Percentiles rank a stretch among this genome's conserved stretches.
These are phyloP conservation scores for Wickerhamomyces chaumierensis DNA, from an alignment of 805 yeast species.

Conservation along the genomic window DNA sequence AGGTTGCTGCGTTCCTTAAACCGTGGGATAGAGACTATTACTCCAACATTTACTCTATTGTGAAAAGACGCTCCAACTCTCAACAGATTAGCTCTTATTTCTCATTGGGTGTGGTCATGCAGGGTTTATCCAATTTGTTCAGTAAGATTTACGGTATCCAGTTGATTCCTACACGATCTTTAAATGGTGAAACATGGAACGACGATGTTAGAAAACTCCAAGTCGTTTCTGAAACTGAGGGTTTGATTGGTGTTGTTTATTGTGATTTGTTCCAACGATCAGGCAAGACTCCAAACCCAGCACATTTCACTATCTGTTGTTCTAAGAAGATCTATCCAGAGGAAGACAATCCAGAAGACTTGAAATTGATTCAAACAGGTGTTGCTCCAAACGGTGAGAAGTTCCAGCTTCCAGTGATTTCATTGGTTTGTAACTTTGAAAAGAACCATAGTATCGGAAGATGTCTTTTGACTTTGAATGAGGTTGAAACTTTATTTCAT, in stretches of 20 bases:
- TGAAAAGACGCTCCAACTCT: slow-evolving; percentile 23
- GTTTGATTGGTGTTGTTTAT: slow-evolving; percentile 70
- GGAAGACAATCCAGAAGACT: slow-evolving; percentile 29
- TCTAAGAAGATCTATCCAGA: slow-evolving; percentile 65
- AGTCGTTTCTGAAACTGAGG: slow-evolving; percentile 55
- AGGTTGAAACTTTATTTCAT: slow-evolving; percentile 90
- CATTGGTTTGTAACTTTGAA: slow-evolving; percentile 75
- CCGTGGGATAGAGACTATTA: slow-evolving; percentile 92
- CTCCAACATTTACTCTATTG: slow-evolving; percentile 22
- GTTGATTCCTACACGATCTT: slow-evolving; percentile 52
- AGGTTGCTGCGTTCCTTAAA: slow-evolving; percentile 36
- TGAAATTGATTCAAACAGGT: slow-evolving; percentile 23
- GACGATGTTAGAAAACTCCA: slow-evolving; percentile 73
- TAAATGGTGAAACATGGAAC: slow-evolving; percentile 80
- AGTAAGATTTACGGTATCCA: slow-evolving; percentile 64
- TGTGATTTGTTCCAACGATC: slow-evolving; percentile 76
- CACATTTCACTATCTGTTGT: slow-evolving; percentile 93
- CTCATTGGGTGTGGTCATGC: slow-evolving; percentile 76
- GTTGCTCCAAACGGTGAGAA: slow-evolving; percentile 29
- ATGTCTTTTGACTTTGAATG: slow-evolving; percentile 57
- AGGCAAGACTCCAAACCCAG: slow-evolving; percentile 74
- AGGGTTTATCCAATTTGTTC: slow-evolving; percentile 70
- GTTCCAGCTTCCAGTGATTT: slow-evolving; percentile 82
- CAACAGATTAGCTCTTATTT: slow-evolving; percentile 59
- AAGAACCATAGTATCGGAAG: slow-evolving; percentile 29